Conservation (phyloP, 352 stramenopile genomes). For the Saprolegnia parasitica region DNA sequence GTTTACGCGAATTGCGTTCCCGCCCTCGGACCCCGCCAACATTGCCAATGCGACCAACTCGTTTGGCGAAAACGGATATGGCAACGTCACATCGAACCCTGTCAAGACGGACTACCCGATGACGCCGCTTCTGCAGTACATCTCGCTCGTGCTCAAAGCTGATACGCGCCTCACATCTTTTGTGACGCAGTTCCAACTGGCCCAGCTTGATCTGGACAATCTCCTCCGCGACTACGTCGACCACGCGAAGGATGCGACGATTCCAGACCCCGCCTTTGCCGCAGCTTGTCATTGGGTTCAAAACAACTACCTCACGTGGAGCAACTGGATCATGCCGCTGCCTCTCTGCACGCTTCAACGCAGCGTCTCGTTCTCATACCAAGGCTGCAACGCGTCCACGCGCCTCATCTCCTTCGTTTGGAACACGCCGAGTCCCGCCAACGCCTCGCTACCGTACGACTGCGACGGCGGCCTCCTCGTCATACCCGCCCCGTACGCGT, state of each 20-base stretch:
- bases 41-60: neutral
- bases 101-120: conserved; percentile 46
- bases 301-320: conserved; percentile 50
- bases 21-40: neutral
- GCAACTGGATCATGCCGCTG: conserved; percentile 41
- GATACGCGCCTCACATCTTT: conserved; percentile 33
- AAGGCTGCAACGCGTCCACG: conserved; percentile 34
- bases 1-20: conserved; percentile 40
- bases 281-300: conserved; percentile 47
- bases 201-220: neutral
- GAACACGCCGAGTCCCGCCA: conserved; percentile 37
- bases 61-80: conserved; percentile 27
- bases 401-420: conserved; percentile 39
- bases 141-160: conserved; percentile 28
- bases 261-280: conserved; percentile 7
- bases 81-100: conserved; percentile 40
- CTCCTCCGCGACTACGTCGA: neutral
- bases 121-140: conserved; percentile 39
- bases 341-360: conserved; percentile 37
- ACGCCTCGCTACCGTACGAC: conserved; percentile 36
- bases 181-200: neutral
- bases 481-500: conserved; percentile 33
- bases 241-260: neutral
- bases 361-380: conserved; percentile 34
- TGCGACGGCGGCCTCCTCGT: conserved; percentile 39